Percentiles rank a stretch among this genome's conserved stretches.
Conservation (phyloP, 1,284 basidiomycete genomes). For the Microbotryum scabiosae region DNA sequence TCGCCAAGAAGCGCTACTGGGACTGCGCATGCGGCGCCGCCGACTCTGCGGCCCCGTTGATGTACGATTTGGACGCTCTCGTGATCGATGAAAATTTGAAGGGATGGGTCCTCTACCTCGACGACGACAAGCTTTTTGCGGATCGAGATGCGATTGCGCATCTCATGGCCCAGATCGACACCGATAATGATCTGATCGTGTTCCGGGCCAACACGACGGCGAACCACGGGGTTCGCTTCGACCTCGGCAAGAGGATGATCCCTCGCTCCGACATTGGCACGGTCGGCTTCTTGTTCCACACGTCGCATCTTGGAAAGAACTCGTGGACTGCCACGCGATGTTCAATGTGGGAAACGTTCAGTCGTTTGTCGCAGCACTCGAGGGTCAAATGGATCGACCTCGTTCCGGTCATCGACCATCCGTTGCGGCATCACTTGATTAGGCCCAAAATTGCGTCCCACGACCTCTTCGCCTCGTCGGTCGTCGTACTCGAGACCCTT, state of each 20-base stretch:
- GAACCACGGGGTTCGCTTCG: background rate
- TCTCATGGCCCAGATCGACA: slow-evolving; percentile 22
- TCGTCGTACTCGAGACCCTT: slow-evolving; percentile 19
- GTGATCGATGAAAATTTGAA: background rate
- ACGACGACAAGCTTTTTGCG: slow-evolving; percentile 21
- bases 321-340: slow-evolving; percentile 16
- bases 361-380: slow-evolving; percentile 7
- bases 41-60: slow-evolving; percentile 4
- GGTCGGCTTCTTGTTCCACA: slow-evolving; percentile 27
- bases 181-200: slow-evolving; percentile 14
- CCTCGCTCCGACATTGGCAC: slow-evolving; percentile 12
- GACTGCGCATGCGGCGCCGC: slow-evolving; percentile 13
- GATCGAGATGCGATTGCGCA: slow-evolving; percentile 11
- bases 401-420: slow-evolving; percentile 23
- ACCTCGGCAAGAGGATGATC: slow-evolving; percentile 11
- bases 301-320: slow-evolving; percentile 14
- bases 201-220: slow-evolving; percentile 14
- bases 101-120: slow-evolving; percentile 21
- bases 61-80: slow-evolving; percentile 17
- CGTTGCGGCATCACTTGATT: slow-evolving; percentile 19
- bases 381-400: slow-evolving; percentile 26
- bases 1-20: slow-evolving; percentile 5
- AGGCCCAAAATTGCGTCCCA: background rate
- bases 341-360: slow-evolving; percentile 19
- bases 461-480: slow-evolving; percentile 8